Evolutionary conservation across 352 stramenopile genomes (phyloP).

Genomic region (Globisporangium polare): DNA sequence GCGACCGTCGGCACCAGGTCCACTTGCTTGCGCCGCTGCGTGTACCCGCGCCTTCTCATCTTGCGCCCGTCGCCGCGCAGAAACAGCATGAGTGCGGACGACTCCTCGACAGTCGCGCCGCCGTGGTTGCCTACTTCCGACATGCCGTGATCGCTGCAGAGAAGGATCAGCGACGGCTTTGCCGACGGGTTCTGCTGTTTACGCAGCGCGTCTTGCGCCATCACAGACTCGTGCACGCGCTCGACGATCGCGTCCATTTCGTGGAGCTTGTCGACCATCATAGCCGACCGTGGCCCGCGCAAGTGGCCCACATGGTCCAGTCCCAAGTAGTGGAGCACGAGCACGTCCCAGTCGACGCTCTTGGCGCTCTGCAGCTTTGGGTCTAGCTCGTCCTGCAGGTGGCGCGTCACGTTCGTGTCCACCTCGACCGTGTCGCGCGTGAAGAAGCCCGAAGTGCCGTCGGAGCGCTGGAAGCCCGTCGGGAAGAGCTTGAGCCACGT

Average conservation of each 20-base stretch:
- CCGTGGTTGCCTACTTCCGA: constrained; percentile 87
- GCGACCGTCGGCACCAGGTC: constrained; percentile 85
- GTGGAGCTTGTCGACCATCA: constrained; percentile 78
- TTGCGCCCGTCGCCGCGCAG: constrained; percentile 40
- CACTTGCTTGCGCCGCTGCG: constrained; percentile 48
- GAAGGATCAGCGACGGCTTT: constrained; percentile 57
- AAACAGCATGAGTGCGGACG: constrained; percentile 80
- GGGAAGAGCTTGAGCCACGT: constrained; percentile 90
- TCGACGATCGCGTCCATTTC: constrained; percentile 83
- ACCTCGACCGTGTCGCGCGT: constrained; percentile 85
- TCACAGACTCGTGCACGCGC: constrained; percentile 53
- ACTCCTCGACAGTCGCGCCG: constrained; percentile 79
- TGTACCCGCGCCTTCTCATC: constrained; percentile 15
- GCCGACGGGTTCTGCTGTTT: constrained; percentile 17
- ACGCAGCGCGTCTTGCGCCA: constrained; percentile 45
- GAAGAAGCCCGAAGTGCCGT: constrained; percentile 87
- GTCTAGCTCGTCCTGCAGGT: constrained; percentile 83
- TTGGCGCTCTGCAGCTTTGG: constrained; percentile 53
- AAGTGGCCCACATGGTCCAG: constrained; percentile 86
- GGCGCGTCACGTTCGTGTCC: constrained; percentile 82
- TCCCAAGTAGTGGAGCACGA: constrained; percentile 86
- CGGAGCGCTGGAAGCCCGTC: constrained; percentile 53
- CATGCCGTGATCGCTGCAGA: constrained; percentile 89
- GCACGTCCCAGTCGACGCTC: constrained; percentile 78
- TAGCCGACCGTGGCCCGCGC: constrained; percentile 61